Evolutionary conservation across 2,329 filamentous ascomycete genomes (phyloP), one percentile per base, ranked within the genome.

Genomic region (Celoporthe dispersa): DNA sequence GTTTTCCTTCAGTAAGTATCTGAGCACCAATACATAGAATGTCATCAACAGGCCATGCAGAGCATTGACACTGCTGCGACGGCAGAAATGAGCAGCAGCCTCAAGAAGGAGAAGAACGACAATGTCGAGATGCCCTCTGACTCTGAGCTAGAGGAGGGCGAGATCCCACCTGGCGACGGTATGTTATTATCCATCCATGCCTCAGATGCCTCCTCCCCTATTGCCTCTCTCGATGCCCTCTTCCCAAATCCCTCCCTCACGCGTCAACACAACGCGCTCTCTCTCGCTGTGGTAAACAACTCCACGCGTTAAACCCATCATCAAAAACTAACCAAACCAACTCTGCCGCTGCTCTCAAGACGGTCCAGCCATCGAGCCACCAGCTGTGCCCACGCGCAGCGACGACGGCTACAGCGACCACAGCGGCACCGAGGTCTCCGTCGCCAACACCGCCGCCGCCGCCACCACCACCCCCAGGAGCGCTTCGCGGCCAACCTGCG

Each of bases 401-500:
- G n/a, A n/a, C 44, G 22, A 48, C 44, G n/a, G n/a, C n/a, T n/a
- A n/a, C n/a, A n/a, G n/a, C n/a, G n/a, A n/a, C n/a, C n/a, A n/a
- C 44, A 48, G 11, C 19, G 6, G 22, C 44, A 22, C 44, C 44
- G 44, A 48, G 22, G 22, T 7, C 44, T 22, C 22, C 22, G 2
- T 3, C 44, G 44, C 6, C 22, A 2, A 22, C 44, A 9, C 8
- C 44, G 22, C 22, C 22, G 2, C 44, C 44, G 6, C 6, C 22
- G 1, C 19, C 44, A 9, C 8, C 44, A 9, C 22, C 22, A 8
- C 44, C 44, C 55, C 16, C 69, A 70, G 48, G 61, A 70, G 28
- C 66, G 69, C 39, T 66, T 70, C 57, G 69, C 69, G 3, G 69
- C 69, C 19, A 57, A 65, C 11, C 9, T 70, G n/a, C 60, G 62